Evolutionary conservation across 768 basidiomycete genomes (phyloP).

Genomic region (Lactifluus piperatus): DNA sequence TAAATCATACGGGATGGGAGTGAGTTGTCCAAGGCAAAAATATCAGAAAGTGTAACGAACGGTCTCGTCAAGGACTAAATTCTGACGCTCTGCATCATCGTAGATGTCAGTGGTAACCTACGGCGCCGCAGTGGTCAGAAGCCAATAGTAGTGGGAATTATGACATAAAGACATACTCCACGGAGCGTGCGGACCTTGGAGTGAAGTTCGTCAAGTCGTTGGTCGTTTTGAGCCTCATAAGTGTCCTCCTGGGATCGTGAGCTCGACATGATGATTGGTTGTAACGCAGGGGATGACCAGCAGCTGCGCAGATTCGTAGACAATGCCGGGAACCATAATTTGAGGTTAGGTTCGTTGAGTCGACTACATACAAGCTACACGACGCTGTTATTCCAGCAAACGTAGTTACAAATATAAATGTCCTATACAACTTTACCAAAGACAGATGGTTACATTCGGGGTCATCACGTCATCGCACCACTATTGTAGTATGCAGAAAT

Average conservation of each 20-base stretch:
- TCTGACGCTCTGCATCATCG: constrained; percentile 77
- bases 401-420: neutral
- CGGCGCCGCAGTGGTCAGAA: neutral
- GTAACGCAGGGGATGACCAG: neutral
- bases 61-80: constrained; percentile 66
- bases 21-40: neutral
- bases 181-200: constrained; percentile 75
- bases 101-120: constrained; percentile 87
- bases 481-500: constrained; percentile 40
- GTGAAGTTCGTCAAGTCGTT: constrained; percentile 74
- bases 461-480: neutral
- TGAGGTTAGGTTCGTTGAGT: constrained; percentile 12
- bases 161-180: constrained; percentile 41
- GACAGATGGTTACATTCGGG: neutral
- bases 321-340: neutral
- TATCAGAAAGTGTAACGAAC: constrained; percentile 33
- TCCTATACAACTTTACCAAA: neutral
- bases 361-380: neutral
- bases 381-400: too few relatives aligned
- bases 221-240: constrained; percentile 82
- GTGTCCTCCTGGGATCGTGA: constrained; percentile 46
- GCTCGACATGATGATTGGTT: constrained; percentile 13
- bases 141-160: neutral
- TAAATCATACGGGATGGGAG: constrained; percentile 1
- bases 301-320: too few relatives aligned